A percentile compares a stretch with the other conserved stretches of the same genome.
Conservation (phyloP, 805 yeast genomes). For the Priceomyces carsonii region DNA sequence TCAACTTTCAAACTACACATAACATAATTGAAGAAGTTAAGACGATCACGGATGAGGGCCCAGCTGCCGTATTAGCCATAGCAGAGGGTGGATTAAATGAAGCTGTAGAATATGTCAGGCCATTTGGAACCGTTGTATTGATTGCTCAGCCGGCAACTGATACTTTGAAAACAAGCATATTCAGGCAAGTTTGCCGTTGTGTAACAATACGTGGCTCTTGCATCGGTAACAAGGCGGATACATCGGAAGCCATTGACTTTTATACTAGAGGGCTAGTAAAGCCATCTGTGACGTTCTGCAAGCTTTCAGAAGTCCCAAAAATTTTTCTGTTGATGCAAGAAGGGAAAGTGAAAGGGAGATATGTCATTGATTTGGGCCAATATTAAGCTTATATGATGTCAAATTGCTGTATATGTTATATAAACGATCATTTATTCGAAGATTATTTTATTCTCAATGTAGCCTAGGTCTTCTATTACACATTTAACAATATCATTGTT, state of each 20-base stretch:
- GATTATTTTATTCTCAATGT: no score
- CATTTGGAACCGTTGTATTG: conserved; percentile 34
- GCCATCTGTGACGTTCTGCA: background rate
- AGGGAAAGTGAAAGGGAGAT: conserved; percentile 1
- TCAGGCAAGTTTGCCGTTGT: conserved; percentile 73
- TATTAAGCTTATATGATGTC: no score
- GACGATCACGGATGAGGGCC: conserved; percentile 69
- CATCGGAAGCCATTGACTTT: conserved; percentile 77
- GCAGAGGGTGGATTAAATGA: conserved; percentile 65
- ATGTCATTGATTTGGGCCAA: conserved; percentile 1
- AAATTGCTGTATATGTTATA: no score
- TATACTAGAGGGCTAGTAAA: conserved; percentile 56
- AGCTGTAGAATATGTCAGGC: conserved; percentile 49
- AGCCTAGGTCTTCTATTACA: no score
- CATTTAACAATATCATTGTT: no score
- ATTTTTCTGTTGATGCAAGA: background rate
- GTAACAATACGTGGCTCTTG: conserved; percentile 66
- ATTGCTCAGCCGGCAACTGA: conserved; percentile 73
- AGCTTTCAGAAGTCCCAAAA: conserved; percentile 1
- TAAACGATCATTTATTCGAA: no score
- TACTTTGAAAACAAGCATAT: conserved; percentile 64
- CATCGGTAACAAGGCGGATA: conserved; percentile 86
- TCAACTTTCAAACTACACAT: conserved; percentile 59
- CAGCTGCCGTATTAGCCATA: conserved; percentile 71
- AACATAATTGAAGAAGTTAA: conserved; percentile 57